Evolutionary conservation across 768 basidiomycete species (phyloP).

Genomic region (Tricholomella constricta): DNA sequence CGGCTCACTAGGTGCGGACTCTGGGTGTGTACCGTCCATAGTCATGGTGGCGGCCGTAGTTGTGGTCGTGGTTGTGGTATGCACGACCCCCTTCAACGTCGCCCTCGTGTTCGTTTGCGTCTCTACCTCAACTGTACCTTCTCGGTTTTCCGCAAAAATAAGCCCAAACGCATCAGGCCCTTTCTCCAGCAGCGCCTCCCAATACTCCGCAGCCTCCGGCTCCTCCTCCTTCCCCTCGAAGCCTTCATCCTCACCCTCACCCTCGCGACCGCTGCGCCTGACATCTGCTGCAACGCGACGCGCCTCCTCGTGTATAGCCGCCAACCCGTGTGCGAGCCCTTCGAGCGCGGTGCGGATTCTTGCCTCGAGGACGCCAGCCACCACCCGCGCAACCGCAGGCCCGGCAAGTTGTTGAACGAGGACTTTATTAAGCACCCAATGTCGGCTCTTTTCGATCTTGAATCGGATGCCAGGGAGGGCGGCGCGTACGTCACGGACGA

Average conservation of each 20-base stretch:
- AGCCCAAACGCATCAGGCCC: constrained; percentile 25
- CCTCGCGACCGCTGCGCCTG: background rate
- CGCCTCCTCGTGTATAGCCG: background rate
- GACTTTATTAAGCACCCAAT: constrained; percentile 42
- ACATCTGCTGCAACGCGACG: background rate
- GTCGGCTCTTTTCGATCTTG: constrained; percentile 34
- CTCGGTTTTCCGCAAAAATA: background rate
- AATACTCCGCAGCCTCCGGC: constrained; percentile 27
- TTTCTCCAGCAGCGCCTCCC: constrained; percentile 26
- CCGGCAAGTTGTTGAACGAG: constrained; percentile 37
- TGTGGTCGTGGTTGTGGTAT: constrained; percentile 24
- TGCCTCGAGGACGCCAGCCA: constrained; percentile 28
- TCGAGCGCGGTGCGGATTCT: constrained; percentile 27
- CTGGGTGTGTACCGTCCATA: no score
- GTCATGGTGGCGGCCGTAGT: no score
- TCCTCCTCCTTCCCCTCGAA: constrained; percentile 11
- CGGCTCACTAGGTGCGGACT: background rate
- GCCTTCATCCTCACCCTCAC: constrained; percentile 8
- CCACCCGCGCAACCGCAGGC: constrained; percentile 28
- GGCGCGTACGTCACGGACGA: constrained; percentile 31
- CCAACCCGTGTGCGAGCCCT: constrained; percentile 28
- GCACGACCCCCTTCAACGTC: constrained; percentile 31
- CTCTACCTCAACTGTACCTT: constrained; percentile 13
- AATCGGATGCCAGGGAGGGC: constrained; percentile 31
- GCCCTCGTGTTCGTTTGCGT: constrained; percentile 21